Base-by-base conservation (phyloP, 2,329 filamentous ascomycete genomes). In the Pestalotiopsis fici region DNA sequence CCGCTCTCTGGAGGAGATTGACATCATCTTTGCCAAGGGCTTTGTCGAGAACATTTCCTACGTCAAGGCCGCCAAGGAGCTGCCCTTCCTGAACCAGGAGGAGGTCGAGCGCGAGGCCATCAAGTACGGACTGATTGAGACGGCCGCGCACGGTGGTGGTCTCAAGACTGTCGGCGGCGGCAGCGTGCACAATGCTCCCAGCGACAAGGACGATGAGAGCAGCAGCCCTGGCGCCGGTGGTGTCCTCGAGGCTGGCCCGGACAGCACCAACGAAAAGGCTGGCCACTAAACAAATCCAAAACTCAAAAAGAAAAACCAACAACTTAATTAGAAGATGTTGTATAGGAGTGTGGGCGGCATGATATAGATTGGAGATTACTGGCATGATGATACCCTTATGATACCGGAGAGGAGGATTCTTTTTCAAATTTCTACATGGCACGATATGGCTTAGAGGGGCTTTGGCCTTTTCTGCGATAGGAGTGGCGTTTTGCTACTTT, bases 21-120 rank as follows among this genome's bases (percentile, higher is more conserved):
- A 88, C 70, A 81, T 83, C 25, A 86, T 89, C 61, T 89, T 89
- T 67, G 86, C 83, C 73, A 89, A 89, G 79, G 87, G 87, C 9
- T 82, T 82, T 70, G 71, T 81, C 43, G 88, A 90, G 76, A 85
- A 87, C 4, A 89, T 88, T 5, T 86, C 83, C n/a, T 89, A 90
- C 69, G 88, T 90, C 65, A 80, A 81, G 71, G 88, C 88, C 3
- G 85, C 87, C 64, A 80, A 85, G 69, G 83, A 90, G 64, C 77
- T 91, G 64, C 88, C 88, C 0, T 82, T 81, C 68, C 78, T 90
- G 2, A 76, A 79, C 13, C 81, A 83, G 3, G 76, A 79, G n/a
- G 85, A 89, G 70, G 82, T 89, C 31, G 83, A 88, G 72, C 75
- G 79, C 62, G 84, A 87, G 70, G 79, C 82, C 65, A 71, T 75